phyloP scores from a whole-genome alignment of 2,329 filamentous ascomycete genomes.

The Phyllosticta capitalensis region DNA sequence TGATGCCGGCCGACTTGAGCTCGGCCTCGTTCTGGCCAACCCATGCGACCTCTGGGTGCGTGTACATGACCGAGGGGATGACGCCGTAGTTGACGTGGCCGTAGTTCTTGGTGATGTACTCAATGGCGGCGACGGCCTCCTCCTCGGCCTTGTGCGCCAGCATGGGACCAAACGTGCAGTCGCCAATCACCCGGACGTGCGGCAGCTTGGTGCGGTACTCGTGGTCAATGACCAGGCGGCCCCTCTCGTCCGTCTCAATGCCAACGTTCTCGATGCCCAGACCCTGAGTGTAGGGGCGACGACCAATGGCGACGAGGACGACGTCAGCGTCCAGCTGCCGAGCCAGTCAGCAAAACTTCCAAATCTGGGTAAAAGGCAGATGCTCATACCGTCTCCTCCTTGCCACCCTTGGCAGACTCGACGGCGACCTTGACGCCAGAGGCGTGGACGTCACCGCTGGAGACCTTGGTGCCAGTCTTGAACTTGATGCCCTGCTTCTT shows the following conservation, averaged over 20 bases:
- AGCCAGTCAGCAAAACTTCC: conserved; percentile 13
- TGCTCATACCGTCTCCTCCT: conserved; percentile 69
- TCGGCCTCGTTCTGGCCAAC: conserved; percentile 97
- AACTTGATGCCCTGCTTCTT: conserved; percentile 97
- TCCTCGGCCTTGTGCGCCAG: conserved; percentile 99
- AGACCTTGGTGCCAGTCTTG: conserved; percentile 94
- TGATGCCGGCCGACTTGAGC: conserved; percentile 77
- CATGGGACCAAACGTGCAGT: conserved; percentile 97
- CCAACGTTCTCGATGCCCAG: conserved; percentile 92
- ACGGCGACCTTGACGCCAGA: conserved; percentile 72
- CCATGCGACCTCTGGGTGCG: conserved; percentile 96
- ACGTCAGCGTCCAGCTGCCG: conserved; percentile 80
- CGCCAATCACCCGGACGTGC: conserved; percentile 93
- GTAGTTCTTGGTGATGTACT: conserved; percentile 96
- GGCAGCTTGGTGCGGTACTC: conserved; percentile 97
- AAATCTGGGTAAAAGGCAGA: conserved; percentile 10
- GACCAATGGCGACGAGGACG: conserved; percentile 92
- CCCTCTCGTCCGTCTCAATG: conserved; percentile 83
- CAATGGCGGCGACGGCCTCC: conserved; percentile 86
- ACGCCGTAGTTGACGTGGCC: conserved; percentile 98
- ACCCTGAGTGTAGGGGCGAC: conserved; percentile 85
- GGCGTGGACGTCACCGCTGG: conserved; percentile 69
- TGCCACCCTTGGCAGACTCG: conserved; percentile 92
- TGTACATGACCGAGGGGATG: conserved; percentile 99
- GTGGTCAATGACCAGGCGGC: conserved; percentile 92